Percentiles rank a stretch among this genome's conserved stretches.
These are phyloP conservation scores for Russula earlei DNA, from an alignment of 768 basidiomycete species.

Conservation along the genomic window DNA sequence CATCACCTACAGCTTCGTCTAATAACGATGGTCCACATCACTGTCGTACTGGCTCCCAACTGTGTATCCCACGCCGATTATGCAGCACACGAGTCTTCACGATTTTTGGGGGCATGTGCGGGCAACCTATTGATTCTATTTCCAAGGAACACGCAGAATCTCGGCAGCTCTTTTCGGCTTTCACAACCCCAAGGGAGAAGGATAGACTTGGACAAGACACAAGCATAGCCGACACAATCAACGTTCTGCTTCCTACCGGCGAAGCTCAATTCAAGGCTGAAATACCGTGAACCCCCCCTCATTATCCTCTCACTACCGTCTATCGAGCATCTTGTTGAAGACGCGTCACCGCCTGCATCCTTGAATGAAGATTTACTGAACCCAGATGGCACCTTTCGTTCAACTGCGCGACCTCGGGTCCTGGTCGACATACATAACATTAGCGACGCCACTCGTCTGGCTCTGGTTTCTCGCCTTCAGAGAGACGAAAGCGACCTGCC, in stretches of 20 bases:
- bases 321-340: not conserved
- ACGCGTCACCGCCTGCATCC: not conserved
- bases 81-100: not conserved
- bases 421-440: not conserved
- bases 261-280: not conserved
- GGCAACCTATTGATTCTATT: not conserved
- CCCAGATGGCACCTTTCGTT: constrained; percentile 11
- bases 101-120: not conserved
- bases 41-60: not conserved
- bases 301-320: constrained; percentile 11
- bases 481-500: not conserved
- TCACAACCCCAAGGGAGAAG: not conserved
- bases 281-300: not conserved
- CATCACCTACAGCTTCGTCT: not conserved
- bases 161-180: not conserved
- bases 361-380: constrained; percentile 3
- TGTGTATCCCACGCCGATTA: not conserved
- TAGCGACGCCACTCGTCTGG: not conserved
- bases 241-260: not conserved
- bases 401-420: not conserved
- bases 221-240: not conserved
- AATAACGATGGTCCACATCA: not conserved
- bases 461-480: constrained; percentile 7
- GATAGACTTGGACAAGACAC: not conserved
- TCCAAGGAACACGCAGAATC: not conserved